Conservation (phyloP, 495 filamentous ascomycete species). For the Hypoxylon lienhwacheense region DNA sequence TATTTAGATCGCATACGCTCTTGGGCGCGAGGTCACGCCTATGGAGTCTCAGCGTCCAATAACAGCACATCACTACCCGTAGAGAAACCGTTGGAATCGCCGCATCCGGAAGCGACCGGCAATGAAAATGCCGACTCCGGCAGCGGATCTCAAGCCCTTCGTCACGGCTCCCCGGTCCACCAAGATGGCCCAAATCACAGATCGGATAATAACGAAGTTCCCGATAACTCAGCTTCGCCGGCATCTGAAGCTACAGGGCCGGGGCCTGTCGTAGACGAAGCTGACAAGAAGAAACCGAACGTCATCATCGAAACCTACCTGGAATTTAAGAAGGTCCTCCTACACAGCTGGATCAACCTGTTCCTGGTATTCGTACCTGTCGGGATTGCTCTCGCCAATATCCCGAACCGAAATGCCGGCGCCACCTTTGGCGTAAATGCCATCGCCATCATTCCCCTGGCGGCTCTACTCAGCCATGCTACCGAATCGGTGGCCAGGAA, state of each 20-base stretch:
- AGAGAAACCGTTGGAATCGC: constrained; percentile 33
- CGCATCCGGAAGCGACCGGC: constrained; percentile 29
- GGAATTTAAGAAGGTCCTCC: constrained; percentile 57
- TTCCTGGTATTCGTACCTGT: constrained; percentile 79
- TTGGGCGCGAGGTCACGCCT: constrained; percentile 54
- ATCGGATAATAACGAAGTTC: constrained; percentile 35
- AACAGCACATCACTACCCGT: constrained; percentile 41
- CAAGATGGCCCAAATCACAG: constrained; percentile 1
- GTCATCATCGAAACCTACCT: constrained; percentile 52
- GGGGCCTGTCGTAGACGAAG: constrained; percentile 57
- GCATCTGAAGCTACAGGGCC: constrained; percentile 58
- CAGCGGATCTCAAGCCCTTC: constrained; percentile 23
- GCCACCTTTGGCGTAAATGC: constrained; percentile 77
- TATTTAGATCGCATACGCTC: constrained; percentile 62
- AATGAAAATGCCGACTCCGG: constrained; percentile 30
- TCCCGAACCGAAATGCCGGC: constrained; percentile 38
- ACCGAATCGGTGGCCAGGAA: constrained; percentile 79
- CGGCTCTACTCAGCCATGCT: constrained; percentile 74
- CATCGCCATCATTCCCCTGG: constrained; percentile 79
- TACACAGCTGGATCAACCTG: constrained; percentile 75
- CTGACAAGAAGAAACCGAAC: constrained; percentile 46
- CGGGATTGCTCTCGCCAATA: constrained; percentile 67
- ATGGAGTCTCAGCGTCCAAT: constrained; percentile 53
- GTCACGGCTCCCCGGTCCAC: constrained; percentile 8
- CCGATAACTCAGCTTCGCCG: constrained; percentile 36